These are phyloP conservation scores for Entrophospora sp. DNA, from an alignment of 192 early-diverging fungal species.

Conservation along the genomic window DNA sequence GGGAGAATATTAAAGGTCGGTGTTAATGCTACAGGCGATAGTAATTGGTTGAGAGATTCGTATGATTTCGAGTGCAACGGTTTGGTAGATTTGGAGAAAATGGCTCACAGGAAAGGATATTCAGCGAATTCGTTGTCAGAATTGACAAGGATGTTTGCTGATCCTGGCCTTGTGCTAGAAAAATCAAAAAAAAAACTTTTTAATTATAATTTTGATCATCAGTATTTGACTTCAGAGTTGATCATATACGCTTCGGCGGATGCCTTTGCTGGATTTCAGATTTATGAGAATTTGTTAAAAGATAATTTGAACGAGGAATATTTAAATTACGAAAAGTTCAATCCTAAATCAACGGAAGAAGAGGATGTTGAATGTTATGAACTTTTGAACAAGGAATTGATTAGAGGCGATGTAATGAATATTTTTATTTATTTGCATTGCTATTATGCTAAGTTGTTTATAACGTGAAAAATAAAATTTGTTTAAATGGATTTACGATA, in stretches of 20 bases:
- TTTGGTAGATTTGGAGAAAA: slow-evolving; percentile 25
- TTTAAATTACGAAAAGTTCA: background rate
- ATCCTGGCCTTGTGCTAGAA: slow-evolving; percentile 23
- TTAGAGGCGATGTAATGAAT: background rate
- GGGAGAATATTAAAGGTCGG: slow-evolving; percentile 24
- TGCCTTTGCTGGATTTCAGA: slow-evolving; percentile 30
- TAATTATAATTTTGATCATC: slow-evolving; percentile 31
- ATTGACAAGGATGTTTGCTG: slow-evolving; percentile 30
- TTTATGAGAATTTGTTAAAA: slow-evolving; percentile 28
- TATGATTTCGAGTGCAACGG: slow-evolving; percentile 24
- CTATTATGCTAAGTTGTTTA: too few relatives aligned
- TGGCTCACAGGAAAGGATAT: slow-evolving; percentile 20
- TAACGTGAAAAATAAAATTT: too few relatives aligned
- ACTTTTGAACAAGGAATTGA: background rate
- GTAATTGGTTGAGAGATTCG: slow-evolving; percentile 3
- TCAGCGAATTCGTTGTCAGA: slow-evolving; percentile 23
- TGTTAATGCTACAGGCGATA: slow-evolving; percentile 26
- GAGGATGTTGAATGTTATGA: slow-evolving; percentile 12
- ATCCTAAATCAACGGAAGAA: slow-evolving; percentile 24
- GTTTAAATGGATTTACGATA: background rate
- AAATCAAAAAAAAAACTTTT: slow-evolving; percentile 26
- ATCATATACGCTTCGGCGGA: slow-evolving; percentile 31
- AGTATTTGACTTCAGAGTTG: slow-evolving; percentile 14
- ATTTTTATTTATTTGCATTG: background rate
- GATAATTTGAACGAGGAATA: slow-evolving; percentile 11